Conservation (phyloP, 495 filamentous ascomycete species). For the Trichocladium antarcticum region DNA sequence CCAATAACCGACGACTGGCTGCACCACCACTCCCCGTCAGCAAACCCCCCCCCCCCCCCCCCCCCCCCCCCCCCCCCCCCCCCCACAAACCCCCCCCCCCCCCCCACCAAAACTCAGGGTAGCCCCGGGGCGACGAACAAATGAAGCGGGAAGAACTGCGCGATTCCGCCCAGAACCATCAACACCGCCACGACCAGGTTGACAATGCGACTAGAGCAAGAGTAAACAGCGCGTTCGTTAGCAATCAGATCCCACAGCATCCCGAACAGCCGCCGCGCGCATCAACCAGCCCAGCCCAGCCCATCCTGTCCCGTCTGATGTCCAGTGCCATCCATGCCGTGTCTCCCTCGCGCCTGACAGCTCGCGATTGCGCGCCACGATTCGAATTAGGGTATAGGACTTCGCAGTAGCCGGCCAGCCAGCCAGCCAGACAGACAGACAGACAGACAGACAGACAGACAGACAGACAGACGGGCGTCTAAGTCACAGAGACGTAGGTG, state of each 20-base stretch:
- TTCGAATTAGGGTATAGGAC: too few relatives aligned
- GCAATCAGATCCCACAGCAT: not conserved
- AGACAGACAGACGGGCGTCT: too few relatives aligned
- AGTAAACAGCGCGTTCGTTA: slow-evolving; percentile 8
- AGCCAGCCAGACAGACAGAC: too few relatives aligned
- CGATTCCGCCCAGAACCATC: slow-evolving; percentile 83
- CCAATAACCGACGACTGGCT: slow-evolving; percentile 66
- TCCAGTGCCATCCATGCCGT: too few relatives aligned
- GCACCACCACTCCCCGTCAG: not conserved
- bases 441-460: too few relatives aligned
- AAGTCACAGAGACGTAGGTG: too few relatives aligned
- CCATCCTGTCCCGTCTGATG: too few relatives aligned
- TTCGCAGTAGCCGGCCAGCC: too few relatives aligned
- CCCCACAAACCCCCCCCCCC: not conserved
- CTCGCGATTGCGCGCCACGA: too few relatives aligned
- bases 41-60: not conserved
- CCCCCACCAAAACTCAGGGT: too few relatives aligned
- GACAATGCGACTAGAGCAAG: slow-evolving; percentile 63
- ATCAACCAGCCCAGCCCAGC: too few relatives aligned
- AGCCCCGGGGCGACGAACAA: slow-evolving; percentile 39
- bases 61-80: not conserved
- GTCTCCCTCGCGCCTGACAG: not conserved
- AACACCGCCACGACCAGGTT: slow-evolving; percentile 81
- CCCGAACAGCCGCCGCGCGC: not conserved
- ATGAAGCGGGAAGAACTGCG: slow-evolving; percentile 62